These are phyloP conservation scores for Fusarium anguioides DNA, from an alignment of 2,329 filamentous ascomycete genomes.

Conservation along the genomic window DNA sequence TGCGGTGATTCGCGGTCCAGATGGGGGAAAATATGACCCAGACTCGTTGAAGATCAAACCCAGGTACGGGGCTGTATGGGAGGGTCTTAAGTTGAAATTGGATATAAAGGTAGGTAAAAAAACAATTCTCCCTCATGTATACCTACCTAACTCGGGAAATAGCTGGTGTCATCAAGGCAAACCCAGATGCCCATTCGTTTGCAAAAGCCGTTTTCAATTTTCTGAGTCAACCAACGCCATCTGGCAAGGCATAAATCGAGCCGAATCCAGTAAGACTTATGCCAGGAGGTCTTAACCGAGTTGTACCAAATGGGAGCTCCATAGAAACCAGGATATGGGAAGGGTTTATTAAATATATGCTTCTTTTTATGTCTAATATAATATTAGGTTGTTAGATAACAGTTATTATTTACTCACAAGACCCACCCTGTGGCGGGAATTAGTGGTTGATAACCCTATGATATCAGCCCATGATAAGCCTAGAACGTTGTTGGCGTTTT, in stretches of 20 bases:
- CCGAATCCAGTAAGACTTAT: constrained; percentile 49
- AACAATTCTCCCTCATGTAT: accelerated
- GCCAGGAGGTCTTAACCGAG: constrained; percentile 46
- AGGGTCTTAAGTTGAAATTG: constrained; percentile 53
- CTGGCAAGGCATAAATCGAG: constrained; percentile 23
- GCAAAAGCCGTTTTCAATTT: constrained; percentile 53
- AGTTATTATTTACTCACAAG: too few species aligned
- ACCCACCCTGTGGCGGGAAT: too few species aligned
- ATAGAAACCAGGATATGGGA: too few species aligned
- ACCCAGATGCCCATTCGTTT: constrained; percentile 43
- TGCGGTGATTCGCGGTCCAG: constrained; percentile 41
- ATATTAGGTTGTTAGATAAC: too few species aligned
- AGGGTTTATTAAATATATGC: too few species aligned
- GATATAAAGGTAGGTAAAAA: constrained; percentile 49
- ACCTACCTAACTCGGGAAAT: accelerated
- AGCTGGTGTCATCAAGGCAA: constrained; percentile 27
- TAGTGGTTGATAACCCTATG: too few species aligned
- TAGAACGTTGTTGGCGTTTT: too few species aligned
- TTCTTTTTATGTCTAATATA: too few species aligned
- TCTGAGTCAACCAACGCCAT: constrained; percentile 32
- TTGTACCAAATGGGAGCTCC: constrained; percentile 47
- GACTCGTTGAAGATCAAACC: constrained; percentile 46
- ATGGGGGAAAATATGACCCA: constrained; percentile 41
- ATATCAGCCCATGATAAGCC: too few species aligned
- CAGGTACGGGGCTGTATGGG: constrained; percentile 56